Conservation (phyloP, 2,329 filamentous ascomycete genomes). For the Aspergillus proliferans region DNA sequence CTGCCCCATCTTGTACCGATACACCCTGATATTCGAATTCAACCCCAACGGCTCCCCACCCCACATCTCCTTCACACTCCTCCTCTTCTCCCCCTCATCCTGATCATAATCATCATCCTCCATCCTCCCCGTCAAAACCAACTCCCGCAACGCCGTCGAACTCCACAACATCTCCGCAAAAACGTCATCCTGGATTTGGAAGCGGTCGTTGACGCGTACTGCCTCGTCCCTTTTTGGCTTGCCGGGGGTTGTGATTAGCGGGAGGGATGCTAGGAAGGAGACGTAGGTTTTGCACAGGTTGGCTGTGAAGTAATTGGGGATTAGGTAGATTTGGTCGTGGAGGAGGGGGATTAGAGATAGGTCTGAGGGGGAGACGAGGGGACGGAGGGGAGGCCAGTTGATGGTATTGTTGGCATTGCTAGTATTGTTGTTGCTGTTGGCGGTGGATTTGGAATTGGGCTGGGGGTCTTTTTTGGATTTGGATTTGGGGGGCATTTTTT, state of each 20-base stretch:
- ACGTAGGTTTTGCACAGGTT: slow-evolving; percentile 71
- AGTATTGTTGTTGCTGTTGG: slow-evolving; percentile 1
- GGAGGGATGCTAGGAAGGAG: slow-evolving; percentile 63
- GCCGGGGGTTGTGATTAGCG: slow-evolving; percentile 69
- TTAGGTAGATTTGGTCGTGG: slow-evolving; percentile 63
- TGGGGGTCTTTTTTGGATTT: slow-evolving; percentile 13
- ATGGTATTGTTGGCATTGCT: slow-evolving; percentile 28
- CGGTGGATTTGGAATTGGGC: slow-evolving; percentile 6
- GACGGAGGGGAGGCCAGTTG: slow-evolving; percentile 67
- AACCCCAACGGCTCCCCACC: slow-evolving; percentile 77
- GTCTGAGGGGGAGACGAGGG: slow-evolving; percentile 59
- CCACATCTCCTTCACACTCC: slow-evolving; percentile 49
- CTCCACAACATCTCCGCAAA: slow-evolving; percentile 75
- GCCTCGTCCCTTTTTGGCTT: slow-evolving; percentile 75
- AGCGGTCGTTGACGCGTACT: slow-evolving; percentile 81
- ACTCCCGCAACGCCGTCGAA: slow-evolving; percentile 65
- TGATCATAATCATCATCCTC: slow-evolving; percentile 19
- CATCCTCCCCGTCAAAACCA: slow-evolving; percentile 37
- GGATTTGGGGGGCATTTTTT: slow-evolving; percentile 17
- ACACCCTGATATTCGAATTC: slow-evolving; percentile 83
- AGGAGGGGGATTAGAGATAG: slow-evolving; percentile 55
- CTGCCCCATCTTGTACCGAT: slow-evolving; percentile 77
- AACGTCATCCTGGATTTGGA: slow-evolving; percentile 66
- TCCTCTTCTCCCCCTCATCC: slow-evolving; percentile 10
- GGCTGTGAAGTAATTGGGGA: slow-evolving; percentile 68